Evolutionary conservation across 352 stramenopile genomes (phyloP).

Genomic region (Peronospora farinosa): DNA sequence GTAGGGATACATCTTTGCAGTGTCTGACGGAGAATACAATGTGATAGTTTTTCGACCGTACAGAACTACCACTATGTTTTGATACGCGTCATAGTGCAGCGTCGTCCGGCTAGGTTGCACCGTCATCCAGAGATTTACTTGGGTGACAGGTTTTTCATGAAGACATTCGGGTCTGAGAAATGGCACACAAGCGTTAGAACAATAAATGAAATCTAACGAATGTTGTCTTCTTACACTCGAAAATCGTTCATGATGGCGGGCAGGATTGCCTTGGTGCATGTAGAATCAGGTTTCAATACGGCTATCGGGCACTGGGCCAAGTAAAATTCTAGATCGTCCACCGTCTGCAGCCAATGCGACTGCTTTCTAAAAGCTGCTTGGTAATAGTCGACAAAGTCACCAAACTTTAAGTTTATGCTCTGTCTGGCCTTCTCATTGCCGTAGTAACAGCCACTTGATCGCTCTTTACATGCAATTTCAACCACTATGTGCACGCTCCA

Average conservation of each 20-base stretch:
- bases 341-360: constrained; percentile 60
- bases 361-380: constrained; percentile 32
- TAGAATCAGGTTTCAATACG: constrained; percentile 42
- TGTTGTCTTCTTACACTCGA: constrained; percentile 35
- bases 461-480: constrained; percentile 69
- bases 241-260: constrained; percentile 56
- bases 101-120: constrained; percentile 49
- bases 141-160: constrained; percentile 33
- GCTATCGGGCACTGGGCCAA: constrained; percentile 76
- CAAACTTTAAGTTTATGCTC: constrained; percentile 73
- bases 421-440: constrained; percentile 54
- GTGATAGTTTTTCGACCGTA: constrained; percentile 62
- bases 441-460: constrained; percentile 39
- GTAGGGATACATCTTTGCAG: constrained; percentile 43
- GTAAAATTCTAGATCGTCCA: constrained; percentile 78
- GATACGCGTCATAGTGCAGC: constrained; percentile 80
- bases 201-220: not conserved
- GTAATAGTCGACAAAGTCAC: constrained; percentile 76
- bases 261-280: constrained; percentile 35
- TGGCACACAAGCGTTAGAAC: constrained; percentile 6
- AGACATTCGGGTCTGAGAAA: constrained; percentile 40
- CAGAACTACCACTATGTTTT: constrained; percentile 71
- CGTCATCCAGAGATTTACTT: constrained; percentile 85
- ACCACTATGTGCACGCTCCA: constrained; percentile 38
- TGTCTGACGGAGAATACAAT: constrained; percentile 62